Conservation (phyloP, 192 early-diverging fungal species). For the Fimicolochytrium jonesii region DNA sequence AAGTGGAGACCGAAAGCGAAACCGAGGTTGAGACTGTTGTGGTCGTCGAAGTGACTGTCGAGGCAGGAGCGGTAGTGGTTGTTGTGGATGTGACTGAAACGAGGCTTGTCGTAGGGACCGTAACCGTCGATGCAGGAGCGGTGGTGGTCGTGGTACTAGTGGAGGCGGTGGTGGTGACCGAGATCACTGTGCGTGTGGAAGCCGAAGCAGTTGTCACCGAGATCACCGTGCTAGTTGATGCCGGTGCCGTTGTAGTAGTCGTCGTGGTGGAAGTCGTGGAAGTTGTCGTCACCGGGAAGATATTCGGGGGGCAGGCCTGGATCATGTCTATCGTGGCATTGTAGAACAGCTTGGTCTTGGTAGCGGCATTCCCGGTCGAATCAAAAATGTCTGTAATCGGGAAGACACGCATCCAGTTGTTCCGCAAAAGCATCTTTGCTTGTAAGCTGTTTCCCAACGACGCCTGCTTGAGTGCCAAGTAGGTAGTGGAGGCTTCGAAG, state of each 20-base stretch:
- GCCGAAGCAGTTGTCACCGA: background rate
- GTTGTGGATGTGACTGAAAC: too few relatives aligned
- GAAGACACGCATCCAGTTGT: conserved; percentile 28
- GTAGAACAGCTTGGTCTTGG: conserved; percentile 19
- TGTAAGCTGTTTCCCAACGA: conserved; percentile 23
- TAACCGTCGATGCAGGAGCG: too few relatives aligned
- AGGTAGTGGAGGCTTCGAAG: conserved; percentile 27
- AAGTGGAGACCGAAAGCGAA: too few relatives aligned
- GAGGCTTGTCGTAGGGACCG: too few relatives aligned
- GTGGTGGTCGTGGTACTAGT: too few relatives aligned
- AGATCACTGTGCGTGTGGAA: too few relatives aligned
- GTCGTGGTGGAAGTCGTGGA: background rate
- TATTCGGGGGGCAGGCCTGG: conserved; percentile 13
- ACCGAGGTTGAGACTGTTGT: too few relatives aligned
- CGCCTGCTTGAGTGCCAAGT: background rate
- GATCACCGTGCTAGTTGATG: background rate
- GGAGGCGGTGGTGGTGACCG: too few relatives aligned
- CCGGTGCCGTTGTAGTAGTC: background rate
- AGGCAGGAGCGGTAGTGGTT: too few relatives aligned
- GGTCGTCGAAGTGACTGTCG: too few relatives aligned
- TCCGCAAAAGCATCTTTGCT: conserved; percentile 20
- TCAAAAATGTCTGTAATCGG: conserved; percentile 28
- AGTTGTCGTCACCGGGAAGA: background rate
- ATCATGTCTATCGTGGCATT: conserved; percentile 21
- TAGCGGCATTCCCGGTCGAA: conserved; percentile 21